Percentiles rank a stretch among this genome's conserved stretches.
phyloP scores from a whole-genome alignment of 208 protist species.

The Kentomonas sorsogonicus region DNA sequence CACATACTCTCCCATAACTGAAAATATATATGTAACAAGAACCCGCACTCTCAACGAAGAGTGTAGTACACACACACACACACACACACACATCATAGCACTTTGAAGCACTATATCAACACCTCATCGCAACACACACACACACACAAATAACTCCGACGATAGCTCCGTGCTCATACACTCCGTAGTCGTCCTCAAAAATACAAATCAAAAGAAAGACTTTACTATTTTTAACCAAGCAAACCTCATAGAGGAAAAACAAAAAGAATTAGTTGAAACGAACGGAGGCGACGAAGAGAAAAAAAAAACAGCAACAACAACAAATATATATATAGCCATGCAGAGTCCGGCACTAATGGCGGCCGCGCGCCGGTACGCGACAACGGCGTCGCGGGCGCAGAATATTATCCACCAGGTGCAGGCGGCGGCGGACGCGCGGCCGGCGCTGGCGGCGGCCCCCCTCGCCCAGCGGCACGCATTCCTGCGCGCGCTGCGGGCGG shows the following conservation, averaged over 20 bases:
- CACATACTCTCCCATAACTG: neutral
- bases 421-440: conserved; percentile 32
- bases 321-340: conserved; percentile 1
- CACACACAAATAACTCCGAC: no score
- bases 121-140: neutral
- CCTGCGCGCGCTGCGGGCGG: conserved; percentile 27
- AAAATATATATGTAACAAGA: neutral
- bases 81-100: no score
- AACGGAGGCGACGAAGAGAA: neutral
- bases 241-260: conserved; percentile 3
- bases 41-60: no score
- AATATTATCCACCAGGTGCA: conserved; percentile 46
- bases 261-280: neutral
- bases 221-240: neutral
- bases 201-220: neutral
- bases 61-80: neutral
- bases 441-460: conserved; percentile 24
- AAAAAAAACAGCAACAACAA: neutral
- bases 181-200: no score
- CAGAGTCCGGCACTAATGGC: no score
- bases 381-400: conserved; percentile 1
- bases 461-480: conserved; percentile 42
- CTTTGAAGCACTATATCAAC: neutral
- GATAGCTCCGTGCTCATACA: no score
- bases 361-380: no score